These are phyloP conservation scores for Phytophthora uliginosa DNA, from an alignment of 352 stramenopile species.

Conservation along the genomic window DNA sequence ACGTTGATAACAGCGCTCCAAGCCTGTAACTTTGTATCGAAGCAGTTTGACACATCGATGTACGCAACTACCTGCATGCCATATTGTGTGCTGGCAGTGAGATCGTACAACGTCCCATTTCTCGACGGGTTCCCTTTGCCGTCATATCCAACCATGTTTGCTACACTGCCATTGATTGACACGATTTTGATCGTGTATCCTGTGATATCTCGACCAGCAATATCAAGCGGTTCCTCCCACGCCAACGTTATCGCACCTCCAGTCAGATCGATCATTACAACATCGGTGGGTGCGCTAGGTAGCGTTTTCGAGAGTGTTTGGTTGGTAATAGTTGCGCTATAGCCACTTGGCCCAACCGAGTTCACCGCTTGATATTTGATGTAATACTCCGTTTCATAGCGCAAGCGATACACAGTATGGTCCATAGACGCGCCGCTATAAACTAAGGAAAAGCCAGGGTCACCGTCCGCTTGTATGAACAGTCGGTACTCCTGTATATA, in stretches of 20 bases:
- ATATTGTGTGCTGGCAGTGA: constrained; percentile 41
- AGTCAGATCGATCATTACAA: constrained; percentile 37
- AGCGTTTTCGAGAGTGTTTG: constrained; percentile 56
- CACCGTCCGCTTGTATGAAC: constrained; percentile 37
- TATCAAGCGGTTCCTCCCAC: constrained; percentile 68
- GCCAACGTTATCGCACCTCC: constrained; percentile 51
- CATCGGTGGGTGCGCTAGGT: constrained; percentile 45
- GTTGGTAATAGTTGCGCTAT: constrained; percentile 26
- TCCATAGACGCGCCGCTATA: constrained; percentile 35
- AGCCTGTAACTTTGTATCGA: constrained; percentile 26
- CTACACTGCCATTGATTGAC: background rate
- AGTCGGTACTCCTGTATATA: constrained; percentile 55
- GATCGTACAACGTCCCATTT: constrained; percentile 41
- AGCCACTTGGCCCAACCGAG: constrained; percentile 51
- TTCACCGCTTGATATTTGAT: constrained; percentile 69
- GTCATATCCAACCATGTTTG: constrained; percentile 55
- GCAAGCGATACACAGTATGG: constrained; percentile 47
- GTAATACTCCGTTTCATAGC: constrained; percentile 43
- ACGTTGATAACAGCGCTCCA: constrained; percentile 27
- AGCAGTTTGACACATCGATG: constrained; percentile 52
- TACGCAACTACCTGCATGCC: constrained; percentile 45
- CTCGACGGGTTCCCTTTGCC: constrained; percentile 30
- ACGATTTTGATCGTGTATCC: constrained; percentile 59
- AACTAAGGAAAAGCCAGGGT: constrained; percentile 31
- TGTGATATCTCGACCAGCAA: constrained; percentile 54